Evolutionary conservation across 139 green algal species (phyloP), one percentile per base, ranked within the genome.

Genomic region (Bryopsis sp.): DNA sequence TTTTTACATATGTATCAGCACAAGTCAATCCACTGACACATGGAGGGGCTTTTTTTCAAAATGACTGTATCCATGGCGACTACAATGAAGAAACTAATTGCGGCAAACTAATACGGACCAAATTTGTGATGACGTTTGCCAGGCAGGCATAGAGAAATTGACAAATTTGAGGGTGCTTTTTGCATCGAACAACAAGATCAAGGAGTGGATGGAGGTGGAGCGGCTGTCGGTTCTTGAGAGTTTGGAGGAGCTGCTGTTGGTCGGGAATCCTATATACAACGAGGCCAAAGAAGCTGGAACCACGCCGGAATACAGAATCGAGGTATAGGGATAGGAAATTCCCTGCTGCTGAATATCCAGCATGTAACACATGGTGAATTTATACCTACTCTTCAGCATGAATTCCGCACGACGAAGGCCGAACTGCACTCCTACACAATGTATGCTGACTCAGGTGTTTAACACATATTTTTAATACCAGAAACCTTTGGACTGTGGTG

Each of bases 121-220:
- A n/a, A n/a, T n/a, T n/a, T n/a, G n/a, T 54, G 19, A 11, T 54
- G 43, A 26, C 11, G 11, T 11, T 19, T 54, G 43, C 11, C 81
- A 94, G 88, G 75, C 64, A 1, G 86, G 87, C 39, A 76, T 93
- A 6, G 92, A 97, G 48, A 90, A 92, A 76, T 85, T 92, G 35
- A 36, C 33, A 6, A 84, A 89, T 46, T 78, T 97, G 50, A 72
- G 76, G 2, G 87, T 96, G 36, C 79, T 97, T 38, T 92, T 84
- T 76, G 68, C 89, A 37, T 87, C 77, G 29, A 97, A 97, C 83
- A 97, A 97, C 78, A 89, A 89, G 39, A 73, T 95, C n/a, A 70
- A 72, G 24, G 78, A 85, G 29, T 94, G 87, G 84, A 68, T 69
- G 0, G 89, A 95, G 75, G 57, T 97, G 26, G 86, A 95, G 24